Conservation (phyloP, 257 asterid species). For the Solanum gracilifrons region DNA sequence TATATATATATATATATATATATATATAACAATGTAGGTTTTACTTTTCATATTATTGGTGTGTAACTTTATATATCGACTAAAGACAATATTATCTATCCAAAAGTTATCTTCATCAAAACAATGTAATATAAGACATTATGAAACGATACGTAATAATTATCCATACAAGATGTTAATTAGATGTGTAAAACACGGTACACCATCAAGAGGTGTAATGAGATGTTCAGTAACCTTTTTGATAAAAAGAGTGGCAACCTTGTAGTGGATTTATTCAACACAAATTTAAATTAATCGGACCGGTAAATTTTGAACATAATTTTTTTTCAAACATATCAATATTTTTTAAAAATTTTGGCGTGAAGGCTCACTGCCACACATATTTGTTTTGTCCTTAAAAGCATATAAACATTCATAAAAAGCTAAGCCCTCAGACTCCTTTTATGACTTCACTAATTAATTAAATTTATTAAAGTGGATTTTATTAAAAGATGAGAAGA, state of each 20-base stretch:
- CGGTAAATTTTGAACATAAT: fast-evolving
- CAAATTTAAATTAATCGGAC: not conserved
- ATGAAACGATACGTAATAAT: not conserved
- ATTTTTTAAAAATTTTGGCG: not conserved
- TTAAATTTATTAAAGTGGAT: not conserved
- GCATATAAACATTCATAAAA: not conserved
- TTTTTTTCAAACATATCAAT: not conserved
- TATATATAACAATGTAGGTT: not conserved
- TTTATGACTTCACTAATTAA: not conserved
- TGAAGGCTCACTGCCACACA: not conserved
- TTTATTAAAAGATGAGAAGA: not conserved
- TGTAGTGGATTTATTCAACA: fast-evolving
- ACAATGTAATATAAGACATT: not conserved
- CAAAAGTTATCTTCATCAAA: not conserved
- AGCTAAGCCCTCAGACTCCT: not conserved
- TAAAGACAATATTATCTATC: not conserved
- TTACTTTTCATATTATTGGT: not conserved
- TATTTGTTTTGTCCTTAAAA: not conserved
- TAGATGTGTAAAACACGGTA: too few relatives aligned
- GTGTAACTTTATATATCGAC: not conserved
- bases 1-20: too few relatives aligned
- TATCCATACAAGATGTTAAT: too few relatives aligned
- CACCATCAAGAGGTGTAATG: not conserved
- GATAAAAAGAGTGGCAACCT: not conserved
- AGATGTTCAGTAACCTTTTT: not conserved